phyloP scores from a whole-genome alignment of 228 moss, liverwort and hornwort species.

The Sphagnum magellanicum region DNA sequence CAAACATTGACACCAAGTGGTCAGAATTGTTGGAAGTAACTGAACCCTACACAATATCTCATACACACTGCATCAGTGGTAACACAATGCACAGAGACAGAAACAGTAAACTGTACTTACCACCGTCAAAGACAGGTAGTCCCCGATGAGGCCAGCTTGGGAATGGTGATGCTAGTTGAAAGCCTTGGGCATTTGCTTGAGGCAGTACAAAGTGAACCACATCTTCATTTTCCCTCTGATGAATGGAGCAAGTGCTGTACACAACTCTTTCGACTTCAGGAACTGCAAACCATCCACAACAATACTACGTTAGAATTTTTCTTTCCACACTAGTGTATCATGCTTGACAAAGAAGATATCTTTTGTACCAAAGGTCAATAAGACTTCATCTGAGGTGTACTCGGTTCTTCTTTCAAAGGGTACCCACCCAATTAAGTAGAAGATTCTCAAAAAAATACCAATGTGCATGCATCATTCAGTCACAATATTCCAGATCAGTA shows the following conservation, averaged over 20 bases:
- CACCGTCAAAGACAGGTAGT: constrained; percentile 73
- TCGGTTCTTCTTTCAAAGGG: no score
- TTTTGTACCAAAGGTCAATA: no score
- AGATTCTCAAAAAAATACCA: no score
- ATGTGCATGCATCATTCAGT: no score
- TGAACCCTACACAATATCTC: background rate
- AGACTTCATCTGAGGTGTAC: no score
- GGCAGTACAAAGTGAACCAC: constrained; percentile 64
- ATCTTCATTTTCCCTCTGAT: constrained; percentile 93
- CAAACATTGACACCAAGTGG: constrained; percentile 6
- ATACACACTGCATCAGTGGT: background rate
- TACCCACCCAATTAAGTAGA: no score
- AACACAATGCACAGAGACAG: background rate
- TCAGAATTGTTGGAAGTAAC: background rate
- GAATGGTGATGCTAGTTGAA: constrained; percentile 63
- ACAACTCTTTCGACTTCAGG: constrained; percentile 77
- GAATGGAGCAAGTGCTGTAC: constrained; percentile 86
- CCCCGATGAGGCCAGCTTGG: constrained; percentile 88
- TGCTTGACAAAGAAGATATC: no score
- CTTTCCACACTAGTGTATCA: no score
- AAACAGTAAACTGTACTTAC: constrained; percentile 19
- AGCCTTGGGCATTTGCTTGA: constrained; percentile 49
- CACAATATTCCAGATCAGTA: no score
- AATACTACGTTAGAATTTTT: no score
- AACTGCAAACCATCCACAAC: constrained; percentile 37